Conservation (phyloP, 495 filamentous ascomycete species). For the Corynascus novoguineensis region DNA sequence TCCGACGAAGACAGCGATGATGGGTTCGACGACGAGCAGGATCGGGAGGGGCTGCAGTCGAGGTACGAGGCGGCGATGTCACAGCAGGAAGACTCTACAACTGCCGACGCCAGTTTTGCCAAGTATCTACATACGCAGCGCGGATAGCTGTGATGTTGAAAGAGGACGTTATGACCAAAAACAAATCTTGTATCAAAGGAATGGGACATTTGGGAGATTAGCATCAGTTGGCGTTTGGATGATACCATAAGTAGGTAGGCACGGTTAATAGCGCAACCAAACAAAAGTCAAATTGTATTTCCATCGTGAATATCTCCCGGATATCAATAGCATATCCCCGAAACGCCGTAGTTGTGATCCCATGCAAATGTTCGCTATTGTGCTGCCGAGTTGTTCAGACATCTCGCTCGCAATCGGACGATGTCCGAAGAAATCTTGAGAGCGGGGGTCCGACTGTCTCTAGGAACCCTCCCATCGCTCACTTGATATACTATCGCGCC, state of each 20-base stretch:
- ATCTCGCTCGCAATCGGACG: not conserved
- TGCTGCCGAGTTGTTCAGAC: not conserved
- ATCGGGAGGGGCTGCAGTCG: conserved; percentile 54
- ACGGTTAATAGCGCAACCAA: not conserved
- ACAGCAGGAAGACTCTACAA: conserved; percentile 40
- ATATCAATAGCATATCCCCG: not conserved
- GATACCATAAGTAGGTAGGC: conserved; percentile 39
- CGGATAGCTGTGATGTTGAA: not conserved
- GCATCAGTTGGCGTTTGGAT: conserved; percentile 26
- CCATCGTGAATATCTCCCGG: not conserved
- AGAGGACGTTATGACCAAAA: not conserved
- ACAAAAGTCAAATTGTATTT: not conserved
- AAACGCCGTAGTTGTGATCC: conserved; percentile 15
- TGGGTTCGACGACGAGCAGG: conserved; percentile 46
- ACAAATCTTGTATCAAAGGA: not conserved
- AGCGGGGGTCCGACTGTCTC: too few relatives aligned
- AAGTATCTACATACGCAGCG: conserved; percentile 48
- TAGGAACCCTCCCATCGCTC: not conserved
- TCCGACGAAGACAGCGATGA: conserved; percentile 44
- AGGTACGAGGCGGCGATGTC: conserved; percentile 57
- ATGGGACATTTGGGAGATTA: not conserved
- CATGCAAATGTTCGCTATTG: not conserved
- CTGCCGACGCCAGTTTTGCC: conserved; percentile 54
- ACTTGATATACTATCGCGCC: conserved; percentile 55
- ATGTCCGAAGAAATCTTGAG: too few relatives aligned